Evolutionary conservation across 345 rosid species (phyloP), one percentile per base, ranked within the genome.

Genomic region (Erysimum cheiranthoides): DNA sequence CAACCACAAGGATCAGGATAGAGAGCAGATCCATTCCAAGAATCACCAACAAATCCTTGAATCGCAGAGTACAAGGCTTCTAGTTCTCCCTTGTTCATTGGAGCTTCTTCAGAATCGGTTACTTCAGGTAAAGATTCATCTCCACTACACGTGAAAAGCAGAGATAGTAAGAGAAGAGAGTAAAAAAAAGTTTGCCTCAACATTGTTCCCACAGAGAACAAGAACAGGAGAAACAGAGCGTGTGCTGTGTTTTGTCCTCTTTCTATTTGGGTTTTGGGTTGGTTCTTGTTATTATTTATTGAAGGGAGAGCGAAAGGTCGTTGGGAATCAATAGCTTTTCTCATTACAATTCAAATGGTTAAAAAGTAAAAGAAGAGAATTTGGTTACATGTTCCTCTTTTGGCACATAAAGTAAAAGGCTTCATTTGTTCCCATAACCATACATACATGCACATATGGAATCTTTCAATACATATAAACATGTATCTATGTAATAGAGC

Each of bases 1-100:
- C 96, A 95, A 8, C 99, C 97, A 83, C 99, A 95, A 77, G 99
- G 99, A 68, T 95, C 97, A 36, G 97, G 99, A 81, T 88, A 92
- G 32, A 95, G 97, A 84, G 87, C 90, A 50, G 96, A 89, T 66
- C 97, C 99, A 74, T 92, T 92, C 99, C 97, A 95, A 91, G 89
- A 83, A 57, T 84, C 74, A 53, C 99, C 97, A 16, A 88, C 92
- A 78, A 95, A 92, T 42, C 99, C 99, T 80, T 87, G 89, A 35
- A 95, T 82, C 3, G 88, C 88, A 61, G 85, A 70, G 82, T 85
- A 95, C 31, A 95, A 84, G n/a, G 93, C 91, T 64, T 75, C 85
- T 81, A 71, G 73, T 79, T 95, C 97, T 50, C 82, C 77, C 82
- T 71, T 73, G 76, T 82, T 86, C 97, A 92, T 94, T 46, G 92